A percentile compares a stretch with the other conserved stretches of the same genome.
These are phyloP conservation scores for Colletotrichum scovillei DNA, from an alignment of 2,329 filamentous ascomycete species.

Conservation along the genomic window DNA sequence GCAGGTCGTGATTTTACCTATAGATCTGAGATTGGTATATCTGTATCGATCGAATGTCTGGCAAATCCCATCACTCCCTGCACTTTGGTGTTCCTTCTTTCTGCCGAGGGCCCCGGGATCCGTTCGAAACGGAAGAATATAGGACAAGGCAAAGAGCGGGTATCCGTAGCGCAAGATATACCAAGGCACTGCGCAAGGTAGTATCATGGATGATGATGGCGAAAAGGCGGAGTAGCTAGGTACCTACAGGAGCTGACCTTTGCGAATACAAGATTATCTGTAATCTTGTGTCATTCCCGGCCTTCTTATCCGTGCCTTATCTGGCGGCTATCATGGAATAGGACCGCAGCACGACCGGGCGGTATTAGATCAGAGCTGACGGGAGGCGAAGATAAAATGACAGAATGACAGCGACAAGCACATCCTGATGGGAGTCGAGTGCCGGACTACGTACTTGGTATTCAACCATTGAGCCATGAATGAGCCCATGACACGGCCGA, in stretches of 20 bases:
- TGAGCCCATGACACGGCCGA: slow-evolving; percentile 2
- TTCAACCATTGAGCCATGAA: too few relatives aligned
- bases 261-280: background rate
- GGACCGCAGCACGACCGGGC: background rate
- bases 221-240: background rate
- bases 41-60: background rate
- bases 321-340: background rate
- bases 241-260: too few relatives aligned
- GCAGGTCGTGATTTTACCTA: background rate
- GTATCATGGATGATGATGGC: background rate
- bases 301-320: background rate
- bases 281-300: background rate
- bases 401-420: background rate
- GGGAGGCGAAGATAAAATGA: background rate
- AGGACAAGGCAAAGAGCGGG: background rate
- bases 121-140: background rate
- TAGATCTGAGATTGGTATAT: background rate
- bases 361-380: background rate
- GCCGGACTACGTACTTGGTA: too few relatives aligned
- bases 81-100: background rate
- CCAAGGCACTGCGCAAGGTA: too few relatives aligned
- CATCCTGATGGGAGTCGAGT: too few relatives aligned
- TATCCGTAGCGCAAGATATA: background rate
- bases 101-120: background rate
- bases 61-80: background rate